Percentiles rank a stretch among this genome's conserved stretches.
phyloP scores from a whole-genome alignment of 169 alveolate species.

The Plasmodium yoelii region DNA sequence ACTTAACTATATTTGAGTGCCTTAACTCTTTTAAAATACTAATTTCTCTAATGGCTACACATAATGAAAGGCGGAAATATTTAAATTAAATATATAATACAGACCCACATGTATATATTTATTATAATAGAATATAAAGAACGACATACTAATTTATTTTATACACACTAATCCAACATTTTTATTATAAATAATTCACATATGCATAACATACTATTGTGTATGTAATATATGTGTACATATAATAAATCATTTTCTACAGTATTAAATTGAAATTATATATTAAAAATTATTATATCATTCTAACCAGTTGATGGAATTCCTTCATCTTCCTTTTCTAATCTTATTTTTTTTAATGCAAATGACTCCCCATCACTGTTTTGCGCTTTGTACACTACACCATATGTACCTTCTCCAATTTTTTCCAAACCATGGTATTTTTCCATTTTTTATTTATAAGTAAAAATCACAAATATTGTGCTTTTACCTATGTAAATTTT shows the following conservation, averaged over 20 bases:
- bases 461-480: conserved; percentile 71
- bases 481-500: conserved; percentile 49
- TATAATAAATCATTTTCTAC: too few species aligned
- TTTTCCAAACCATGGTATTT: conserved; percentile 96
- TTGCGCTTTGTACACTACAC: conserved; percentile 97
- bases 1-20: conserved; percentile 98
- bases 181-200: background rate
- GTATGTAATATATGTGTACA: background rate
- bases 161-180: background rate
- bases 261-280: background rate
- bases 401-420: conserved; percentile 99
- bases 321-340: conserved; percentile 99
- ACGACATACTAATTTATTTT: background rate
- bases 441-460: conserved; percentile 85
- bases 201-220: background rate
- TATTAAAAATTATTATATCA: background rate
- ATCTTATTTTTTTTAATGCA: conserved; percentile 97
- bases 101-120: background rate
- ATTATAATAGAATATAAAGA: background rate
- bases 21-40: conserved; percentile 97
- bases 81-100: conserved; percentile 23
- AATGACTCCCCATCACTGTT: conserved; percentile 91
- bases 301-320: conserved; percentile 90
- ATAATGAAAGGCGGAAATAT: conserved; percentile 82
- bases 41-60: conserved; percentile 98